A percentile compares a stretch with the other conserved stretches of the same genome.
Evolutionary conservation across 768 basidiomycete genomes (phyloP).

Genomic region (Suillus americanus): DNA sequence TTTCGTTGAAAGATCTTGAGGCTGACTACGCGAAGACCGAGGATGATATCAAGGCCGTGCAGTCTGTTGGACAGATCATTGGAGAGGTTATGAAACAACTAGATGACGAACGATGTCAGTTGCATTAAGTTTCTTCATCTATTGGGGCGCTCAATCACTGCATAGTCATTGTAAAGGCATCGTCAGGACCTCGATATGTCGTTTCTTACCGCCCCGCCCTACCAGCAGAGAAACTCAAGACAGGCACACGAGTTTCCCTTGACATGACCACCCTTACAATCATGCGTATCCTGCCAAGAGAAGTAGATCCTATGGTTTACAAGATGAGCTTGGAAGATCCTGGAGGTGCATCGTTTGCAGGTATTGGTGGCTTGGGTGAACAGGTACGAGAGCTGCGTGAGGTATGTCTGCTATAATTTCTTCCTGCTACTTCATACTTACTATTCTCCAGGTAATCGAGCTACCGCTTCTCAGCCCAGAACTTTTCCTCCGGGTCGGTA

Average conservation of each 20-base stretch:
- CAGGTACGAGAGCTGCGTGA: constrained; percentile 97
- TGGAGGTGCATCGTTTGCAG: constrained; percentile 92
- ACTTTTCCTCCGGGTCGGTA: constrained; percentile 92
- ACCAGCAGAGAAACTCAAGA: constrained; percentile 88
- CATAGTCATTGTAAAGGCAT: constrained; percentile 96
- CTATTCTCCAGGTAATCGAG: constrained; percentile 76
- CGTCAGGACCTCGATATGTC: constrained; percentile 96
- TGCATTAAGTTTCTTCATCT: neutral
- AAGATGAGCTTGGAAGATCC: constrained; percentile 99
- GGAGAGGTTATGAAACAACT: constrained; percentile 99
- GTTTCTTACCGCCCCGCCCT: constrained; percentile 95
- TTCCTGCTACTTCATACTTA: neutral
- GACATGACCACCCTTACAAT: constrained; percentile 99
- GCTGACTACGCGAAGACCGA: constrained; percentile 93
- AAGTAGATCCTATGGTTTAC: constrained; percentile 97
- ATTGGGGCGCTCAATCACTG: neutral
- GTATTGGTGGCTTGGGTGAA: constrained; percentile 93
- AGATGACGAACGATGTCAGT: constrained; percentile 94
- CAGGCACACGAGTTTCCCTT: constrained; percentile 92
- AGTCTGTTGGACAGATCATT: constrained; percentile 98
- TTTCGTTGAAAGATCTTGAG: constrained; percentile 87
- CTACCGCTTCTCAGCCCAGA: constrained; percentile 93
- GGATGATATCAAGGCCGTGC: constrained; percentile 98
- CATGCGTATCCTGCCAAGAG: constrained; percentile 96
- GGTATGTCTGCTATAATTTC: constrained; percentile 42